Evolutionary conservation across 495 filamentous ascomycete genomes (phyloP).

Genomic region (Bacidia gigantensis): DNA sequence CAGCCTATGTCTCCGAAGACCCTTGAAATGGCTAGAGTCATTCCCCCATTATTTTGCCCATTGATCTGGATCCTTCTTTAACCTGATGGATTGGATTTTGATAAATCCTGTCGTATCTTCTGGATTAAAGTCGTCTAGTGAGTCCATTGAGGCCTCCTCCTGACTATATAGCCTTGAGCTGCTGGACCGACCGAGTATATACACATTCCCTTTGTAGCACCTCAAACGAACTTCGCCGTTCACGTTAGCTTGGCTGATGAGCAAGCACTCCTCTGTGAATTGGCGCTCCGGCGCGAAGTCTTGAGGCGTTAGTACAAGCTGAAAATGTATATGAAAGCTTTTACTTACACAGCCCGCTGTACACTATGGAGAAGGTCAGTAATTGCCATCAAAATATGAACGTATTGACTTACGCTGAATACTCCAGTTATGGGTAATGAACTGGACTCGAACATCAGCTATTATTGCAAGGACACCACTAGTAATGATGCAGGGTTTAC

Average conservation of each 20-base stretch:
- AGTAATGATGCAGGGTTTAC: constrained; percentile 30
- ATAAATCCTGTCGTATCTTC: constrained; percentile 51
- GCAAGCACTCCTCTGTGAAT: too few relatives aligned
- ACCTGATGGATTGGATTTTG: constrained; percentile 63
- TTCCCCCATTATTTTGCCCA: too few relatives aligned
- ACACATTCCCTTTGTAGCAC: constrained; percentile 64
- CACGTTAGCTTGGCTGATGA: background rate
- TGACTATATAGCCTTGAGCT: constrained; percentile 76
- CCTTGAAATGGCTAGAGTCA: too few relatives aligned
- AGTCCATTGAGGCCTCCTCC: constrained; percentile 76
- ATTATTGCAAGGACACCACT: background rate
- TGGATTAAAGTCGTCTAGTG: constrained; percentile 66
- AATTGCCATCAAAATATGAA: too few relatives aligned
- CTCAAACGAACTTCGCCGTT: constrained; percentile 57
- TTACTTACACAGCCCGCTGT: too few relatives aligned
- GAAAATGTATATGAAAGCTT: too few relatives aligned
- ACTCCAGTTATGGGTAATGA: constrained; percentile 40
- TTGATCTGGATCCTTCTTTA: too few relatives aligned
- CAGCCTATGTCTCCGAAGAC: too few relatives aligned
- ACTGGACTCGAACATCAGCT: background rate
- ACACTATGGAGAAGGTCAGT: constrained; percentile 22
- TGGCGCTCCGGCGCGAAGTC: too few relatives aligned
- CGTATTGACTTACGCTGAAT: too few relatives aligned
- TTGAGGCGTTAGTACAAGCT: background rate
- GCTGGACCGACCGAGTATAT: constrained; percentile 59